phyloP scores from a whole-genome alignment of 257 asterid species.

The Coffea eugenioides region DNA sequence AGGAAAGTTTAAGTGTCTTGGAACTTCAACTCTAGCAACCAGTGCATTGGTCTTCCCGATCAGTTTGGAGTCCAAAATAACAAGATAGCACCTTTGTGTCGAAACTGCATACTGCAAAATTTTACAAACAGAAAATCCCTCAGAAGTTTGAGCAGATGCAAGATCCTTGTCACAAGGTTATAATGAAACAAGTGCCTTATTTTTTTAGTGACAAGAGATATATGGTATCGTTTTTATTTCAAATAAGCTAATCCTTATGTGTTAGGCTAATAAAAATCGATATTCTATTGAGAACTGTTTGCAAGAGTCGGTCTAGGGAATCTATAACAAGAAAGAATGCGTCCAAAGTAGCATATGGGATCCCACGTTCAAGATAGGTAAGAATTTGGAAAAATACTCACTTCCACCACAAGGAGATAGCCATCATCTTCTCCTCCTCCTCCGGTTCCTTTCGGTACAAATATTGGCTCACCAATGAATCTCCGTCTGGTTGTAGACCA shows the following conservation, averaged over 20 bases:
- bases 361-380: neutral
- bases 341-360: neutral
- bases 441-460: slow-evolving; percentile 40
- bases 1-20: slow-evolving; percentile 77
- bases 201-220: neutral
- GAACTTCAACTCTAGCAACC: slow-evolving; percentile 88
- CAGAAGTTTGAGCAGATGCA: neutral
- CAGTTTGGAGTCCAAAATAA: slow-evolving; percentile 59
- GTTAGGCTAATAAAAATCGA: neutral
- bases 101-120: slow-evolving; percentile 85
- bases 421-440: slow-evolving; percentile 69
- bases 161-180: neutral
- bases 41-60: slow-evolving; percentile 57
- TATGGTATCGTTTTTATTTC: too few species aligned
- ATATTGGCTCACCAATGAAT: slow-evolving; percentile 89
- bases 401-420: slow-evolving; percentile 87
- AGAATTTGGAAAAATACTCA: slow-evolving; percentile 24
- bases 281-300: neutral
- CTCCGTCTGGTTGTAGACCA: slow-evolving; percentile 78
- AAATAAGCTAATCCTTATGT: too few species aligned
- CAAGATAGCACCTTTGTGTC: slow-evolving; percentile 75
- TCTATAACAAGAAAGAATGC: neutral
- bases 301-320: neutral
- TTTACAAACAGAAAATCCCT: neutral
- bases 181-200: neutral